Base-by-base conservation (phyloP, 805 yeast genomes). In the Cyberlindnera suaveolens region DNA sequence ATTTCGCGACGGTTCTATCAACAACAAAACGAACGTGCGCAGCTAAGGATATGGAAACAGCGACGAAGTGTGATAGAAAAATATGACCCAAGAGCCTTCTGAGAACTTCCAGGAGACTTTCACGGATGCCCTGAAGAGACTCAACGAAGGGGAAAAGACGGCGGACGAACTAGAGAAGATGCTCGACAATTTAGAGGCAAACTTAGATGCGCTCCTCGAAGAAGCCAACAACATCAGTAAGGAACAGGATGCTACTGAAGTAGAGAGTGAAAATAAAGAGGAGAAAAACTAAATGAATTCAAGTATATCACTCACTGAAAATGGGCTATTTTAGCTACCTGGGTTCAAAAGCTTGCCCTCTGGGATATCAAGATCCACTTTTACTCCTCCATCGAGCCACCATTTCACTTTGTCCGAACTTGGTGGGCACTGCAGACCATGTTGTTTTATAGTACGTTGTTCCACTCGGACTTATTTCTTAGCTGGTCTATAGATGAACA, bases 341-440 rank as follows among this genome's bases (percentile, higher is more conserved):
- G 96, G 95, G 56, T 93, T 93, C 36, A 90, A 4, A 6, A 11
- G 67, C 26, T 64, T 67, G 10, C 60, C 58, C 3, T 61, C 45
- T 36, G 67, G 66, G 6, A 64, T 53, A 39, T 64, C 63, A 16
- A 85, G 69, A 8, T 60, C 59, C 3, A 91, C 83, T 56, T 82
- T 87, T 3, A 45, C 60, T 0, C 93, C 91, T 10, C 81, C 82
- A 13, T 83, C 82, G 15, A 87, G 70, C 99, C 99, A 91, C 99
- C 99, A 93, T 61, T 87, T 86, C 16, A 73, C 67, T 13, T 70
- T 63, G 43, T 86, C 96, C 0, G 93, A 77, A 44, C 95, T 83
- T 14, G 99, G 99, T 14, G 99, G 99, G 1, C 96, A 86, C 5
- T 96, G 96, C 41, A 90, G 68, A 8, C 74, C 74, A 43, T 55